Conservation (phyloP, 257 asterid species). For the Salvia miltiorrhiza region DNA sequence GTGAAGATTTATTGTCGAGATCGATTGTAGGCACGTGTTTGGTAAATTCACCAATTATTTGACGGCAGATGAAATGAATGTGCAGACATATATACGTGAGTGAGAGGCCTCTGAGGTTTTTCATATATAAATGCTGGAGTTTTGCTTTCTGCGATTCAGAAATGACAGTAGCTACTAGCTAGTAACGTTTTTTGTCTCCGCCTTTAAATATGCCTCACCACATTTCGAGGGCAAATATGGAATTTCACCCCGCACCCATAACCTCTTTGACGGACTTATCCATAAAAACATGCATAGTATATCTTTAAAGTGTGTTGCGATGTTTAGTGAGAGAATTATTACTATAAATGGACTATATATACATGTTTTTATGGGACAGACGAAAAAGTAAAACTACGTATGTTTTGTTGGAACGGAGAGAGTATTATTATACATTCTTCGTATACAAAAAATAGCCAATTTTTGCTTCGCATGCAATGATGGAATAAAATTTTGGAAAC, state of each 20-base stretch:
- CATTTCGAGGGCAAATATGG: neutral
- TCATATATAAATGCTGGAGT: constrained; percentile 11
- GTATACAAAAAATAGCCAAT: too few relatives aligned
- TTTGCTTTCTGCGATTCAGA: constrained; percentile 21
- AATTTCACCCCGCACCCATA: neutral
- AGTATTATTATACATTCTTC: too few relatives aligned
- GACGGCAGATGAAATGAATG: constrained; percentile 15
- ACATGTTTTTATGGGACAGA: too few relatives aligned
- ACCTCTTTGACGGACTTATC: neutral
- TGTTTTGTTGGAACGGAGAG: too few relatives aligned
- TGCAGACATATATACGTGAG: neutral
- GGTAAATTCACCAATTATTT: constrained; percentile 14
- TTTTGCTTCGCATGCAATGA: too few relatives aligned
- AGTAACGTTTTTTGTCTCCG: constrained; percentile 22
- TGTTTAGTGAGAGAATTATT: too few relatives aligned
- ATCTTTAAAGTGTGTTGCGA: too few relatives aligned
- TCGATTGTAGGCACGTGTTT: constrained; percentile 3
- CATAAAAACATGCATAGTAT: too few relatives aligned
- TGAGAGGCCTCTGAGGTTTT: too few relatives aligned
- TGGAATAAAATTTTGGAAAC: too few relatives aligned
- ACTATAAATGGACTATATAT: too few relatives aligned
- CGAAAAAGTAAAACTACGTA: too few relatives aligned
- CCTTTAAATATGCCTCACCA: neutral
- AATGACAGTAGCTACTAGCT: constrained; percentile 16
- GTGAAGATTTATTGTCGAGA: constrained; percentile 12